Conservation (phyloP, 2,329 filamentous ascomycete species). For the Xylaria sp. region DNA sequence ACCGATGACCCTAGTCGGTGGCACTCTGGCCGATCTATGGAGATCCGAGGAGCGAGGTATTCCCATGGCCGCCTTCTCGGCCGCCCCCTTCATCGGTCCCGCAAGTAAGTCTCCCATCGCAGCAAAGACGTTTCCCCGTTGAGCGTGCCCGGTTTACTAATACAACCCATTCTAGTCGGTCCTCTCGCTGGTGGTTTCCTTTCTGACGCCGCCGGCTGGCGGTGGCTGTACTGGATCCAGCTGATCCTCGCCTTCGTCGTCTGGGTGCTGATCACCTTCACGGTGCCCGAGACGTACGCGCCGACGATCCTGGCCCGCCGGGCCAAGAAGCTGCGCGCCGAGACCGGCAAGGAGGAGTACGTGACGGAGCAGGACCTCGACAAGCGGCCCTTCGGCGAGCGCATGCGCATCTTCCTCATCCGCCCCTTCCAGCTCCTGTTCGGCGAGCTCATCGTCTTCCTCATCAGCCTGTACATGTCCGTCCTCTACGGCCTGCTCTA, state of each 20-base stretch:
- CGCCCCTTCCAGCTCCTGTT: conserved; percentile 87
- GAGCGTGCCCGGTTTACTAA: conserved; percentile 19
- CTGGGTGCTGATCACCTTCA: conserved; percentile 80
- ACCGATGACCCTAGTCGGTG: conserved; percentile 84
- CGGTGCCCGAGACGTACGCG: conserved; percentile 88
- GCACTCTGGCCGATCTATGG: conserved; percentile 84
- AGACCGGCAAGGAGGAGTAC: conserved; percentile 66
- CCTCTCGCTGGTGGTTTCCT: conserved; percentile 79
- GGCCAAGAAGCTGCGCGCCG: conserved; percentile 71
- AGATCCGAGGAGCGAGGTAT: conserved; percentile 80
- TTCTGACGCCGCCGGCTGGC: conserved; percentile 70
- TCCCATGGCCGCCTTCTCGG: conserved; percentile 84
- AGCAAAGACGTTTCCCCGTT: not conserved
- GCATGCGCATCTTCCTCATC: conserved; percentile 73
- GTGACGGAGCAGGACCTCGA: conserved; percentile 85
- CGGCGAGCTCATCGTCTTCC: conserved; percentile 79
- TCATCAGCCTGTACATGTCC: conserved; percentile 84
- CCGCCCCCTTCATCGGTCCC: conserved; percentile 81
- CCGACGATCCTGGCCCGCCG: conserved; percentile 73
- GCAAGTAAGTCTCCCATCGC: conserved; percentile 52
- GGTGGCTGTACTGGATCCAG: conserved; percentile 88
- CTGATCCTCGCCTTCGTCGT: conserved; percentile 72
- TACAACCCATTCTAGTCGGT: conserved; percentile 52
- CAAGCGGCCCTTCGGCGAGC: conserved; percentile 66
- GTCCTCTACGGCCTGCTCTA: conserved; percentile 76